Evolutionary conservation across 2,329 filamentous ascomycete species (phyloP), one percentile per base, ranked within the genome.

Genomic region (Aspergillus pseudoterreus): DNA sequence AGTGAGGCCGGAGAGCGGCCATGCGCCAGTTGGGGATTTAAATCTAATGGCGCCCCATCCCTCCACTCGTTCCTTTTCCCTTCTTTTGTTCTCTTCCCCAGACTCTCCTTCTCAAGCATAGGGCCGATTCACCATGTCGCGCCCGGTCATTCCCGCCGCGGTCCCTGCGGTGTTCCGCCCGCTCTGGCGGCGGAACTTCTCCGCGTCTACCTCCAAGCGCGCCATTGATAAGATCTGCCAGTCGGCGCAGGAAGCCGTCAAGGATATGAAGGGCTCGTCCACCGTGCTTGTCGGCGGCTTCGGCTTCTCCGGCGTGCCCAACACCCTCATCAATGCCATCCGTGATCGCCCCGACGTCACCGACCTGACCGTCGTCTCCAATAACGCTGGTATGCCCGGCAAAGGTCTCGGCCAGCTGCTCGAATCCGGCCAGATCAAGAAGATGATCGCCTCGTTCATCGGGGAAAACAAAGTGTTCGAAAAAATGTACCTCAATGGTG

Each of bases 391-490:
- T 32, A 85, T 87, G 55, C 82, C 84, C 22, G 82, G 80, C 45
- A 81, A 83, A 11, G 88, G 88, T 8, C 74, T 92, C 65, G 89
- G 86, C 59, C 83, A 87, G 38, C 78, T 92, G 45, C 82, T 88
- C 0, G 80, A 83, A 54, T 81, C 83, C 1, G 85, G 86, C n/a
- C 87, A 90, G 64, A 80, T 92, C 47, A 79, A 81, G 57, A 85
- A 87, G 58, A 84, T 92, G 72, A 84, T 91, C 56, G 78, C 89
- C 24, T 89, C 85, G 14, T 92, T 87, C 57, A 82, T 92, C 30
- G 88, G 88, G 36, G 83, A 86, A 63, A 92, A 92, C 72, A 92
- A 94, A 77, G 87, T 86, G 9, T 89, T 96, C 56, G 91, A 95
- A 76, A 80, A 81, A 66, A 92, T 92, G 85, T 96, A 95, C 71